Evolutionary conservation across 768 basidiomycete genomes (phyloP).

Genomic region (Auricularia cornea): DNA sequence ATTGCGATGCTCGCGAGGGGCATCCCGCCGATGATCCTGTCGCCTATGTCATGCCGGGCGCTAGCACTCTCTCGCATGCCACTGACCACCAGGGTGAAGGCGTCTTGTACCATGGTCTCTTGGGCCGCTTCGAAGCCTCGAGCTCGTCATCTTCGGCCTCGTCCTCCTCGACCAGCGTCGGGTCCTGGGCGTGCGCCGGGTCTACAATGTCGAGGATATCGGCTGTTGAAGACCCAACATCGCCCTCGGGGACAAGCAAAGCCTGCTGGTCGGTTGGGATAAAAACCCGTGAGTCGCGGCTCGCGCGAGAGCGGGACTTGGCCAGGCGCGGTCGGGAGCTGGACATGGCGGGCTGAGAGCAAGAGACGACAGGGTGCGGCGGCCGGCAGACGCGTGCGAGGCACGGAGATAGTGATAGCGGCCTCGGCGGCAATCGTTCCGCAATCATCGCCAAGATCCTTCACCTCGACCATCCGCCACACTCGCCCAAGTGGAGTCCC

Average conservation of each 20-base stretch:
- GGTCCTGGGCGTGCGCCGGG: background rate
- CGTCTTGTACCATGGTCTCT: slow-evolving; percentile 63
- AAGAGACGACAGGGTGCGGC: no score
- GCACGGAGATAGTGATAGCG: no score
- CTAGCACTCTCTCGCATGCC: no score
- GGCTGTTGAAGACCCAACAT: background rate
- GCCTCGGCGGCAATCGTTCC: no score
- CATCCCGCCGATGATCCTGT: slow-evolving; percentile 49
- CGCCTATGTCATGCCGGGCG: background rate
- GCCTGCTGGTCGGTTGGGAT: background rate
- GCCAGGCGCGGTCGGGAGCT: background rate
- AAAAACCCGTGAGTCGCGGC: background rate
- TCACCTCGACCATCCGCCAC: no score
- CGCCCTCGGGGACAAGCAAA: background rate
- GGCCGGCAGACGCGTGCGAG: no score
- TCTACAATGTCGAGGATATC: background rate
- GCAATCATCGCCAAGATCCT: no score
- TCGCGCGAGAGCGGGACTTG: background rate
- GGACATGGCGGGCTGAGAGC: background rate
- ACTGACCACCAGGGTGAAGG: slow-evolving; percentile 70
- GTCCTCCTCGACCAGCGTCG: background rate
- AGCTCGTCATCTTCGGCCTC: background rate
- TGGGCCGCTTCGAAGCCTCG: background rate
- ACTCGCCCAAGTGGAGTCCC: no score
- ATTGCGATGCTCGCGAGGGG: slow-evolving; percentile 49